phyloP scores from a whole-genome alignment of 2,329 filamentous ascomycete species.

The Arachnopeziza araneosa region DNA sequence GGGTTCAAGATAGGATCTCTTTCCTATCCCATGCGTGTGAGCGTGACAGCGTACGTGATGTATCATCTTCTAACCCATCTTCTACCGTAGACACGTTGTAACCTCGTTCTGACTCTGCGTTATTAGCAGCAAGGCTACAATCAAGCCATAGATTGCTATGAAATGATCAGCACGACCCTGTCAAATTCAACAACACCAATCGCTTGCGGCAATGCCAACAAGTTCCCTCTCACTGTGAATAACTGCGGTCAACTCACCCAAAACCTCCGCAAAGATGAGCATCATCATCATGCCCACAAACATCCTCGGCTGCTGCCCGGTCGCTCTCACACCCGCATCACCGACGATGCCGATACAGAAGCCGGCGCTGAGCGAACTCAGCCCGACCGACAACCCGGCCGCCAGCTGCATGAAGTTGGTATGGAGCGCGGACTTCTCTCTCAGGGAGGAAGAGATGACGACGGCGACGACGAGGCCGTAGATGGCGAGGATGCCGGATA shows the following conservation, averaged over 20 bases:
- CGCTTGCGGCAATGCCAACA: too few species aligned
- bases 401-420: slow-evolving; percentile 78
- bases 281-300: slow-evolving; percentile 76
- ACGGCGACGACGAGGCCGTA: slow-evolving; percentile 85
- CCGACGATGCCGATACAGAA: slow-evolving; percentile 79
- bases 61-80: slow-evolving; percentile 12
- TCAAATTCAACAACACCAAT: neutral
- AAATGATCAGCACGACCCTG: slow-evolving; percentile 20
- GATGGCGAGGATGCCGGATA: slow-evolving; percentile 99
- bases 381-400: slow-evolving; percentile 72
- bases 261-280: slow-evolving; percentile 75
- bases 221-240: neutral
- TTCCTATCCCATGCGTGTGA: too few species aligned
- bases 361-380: slow-evolving; percentile 69
- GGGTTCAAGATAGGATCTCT: too few species aligned
- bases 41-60: too few species aligned
- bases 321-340: slow-evolving; percentile 80
- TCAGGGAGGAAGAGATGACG: slow-evolving; percentile 70
- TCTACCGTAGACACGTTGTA: slow-evolving; percentile 11
- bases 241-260: slow-evolving; percentile 49
- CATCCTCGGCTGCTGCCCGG: slow-evolving; percentile 59
- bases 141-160: slow-evolving; percentile 72
- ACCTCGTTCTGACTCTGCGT: slow-evolving; percentile 51
- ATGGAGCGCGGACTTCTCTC: slow-evolving; percentile 64
- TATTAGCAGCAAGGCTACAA: slow-evolving; percentile 98